These are phyloP conservation scores for Adansonia grandidieri DNA, from an alignment of 441 rosid genomes.

Conservation along the genomic window DNA sequence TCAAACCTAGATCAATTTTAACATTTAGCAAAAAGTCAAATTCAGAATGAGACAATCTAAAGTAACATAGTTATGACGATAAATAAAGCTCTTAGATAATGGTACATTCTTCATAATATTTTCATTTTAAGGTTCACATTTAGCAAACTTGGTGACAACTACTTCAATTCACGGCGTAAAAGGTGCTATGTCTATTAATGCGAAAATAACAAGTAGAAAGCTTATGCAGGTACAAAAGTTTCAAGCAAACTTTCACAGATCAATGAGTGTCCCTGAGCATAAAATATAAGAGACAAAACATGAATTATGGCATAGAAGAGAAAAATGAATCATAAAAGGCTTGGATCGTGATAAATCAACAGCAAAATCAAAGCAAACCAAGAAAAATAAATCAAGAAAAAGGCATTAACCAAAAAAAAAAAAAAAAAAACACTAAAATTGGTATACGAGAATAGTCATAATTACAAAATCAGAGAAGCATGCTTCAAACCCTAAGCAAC, in stretches of 20 bases:
- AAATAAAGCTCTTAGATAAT: slow-evolving; percentile 12
- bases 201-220: background rate
- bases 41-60: slow-evolving; percentile 15
- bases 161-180: background rate
- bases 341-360: background rate
- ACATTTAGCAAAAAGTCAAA: slow-evolving; percentile 20
- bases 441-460: background rate
- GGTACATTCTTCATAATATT: slow-evolving; percentile 5
- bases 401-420: background rate
- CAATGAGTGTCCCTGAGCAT: background rate
- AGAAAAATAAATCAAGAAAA: background rate
- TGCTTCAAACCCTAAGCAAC: slow-evolving; percentile 25
- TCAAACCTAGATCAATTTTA: slow-evolving; percentile 67
- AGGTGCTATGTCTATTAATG: background rate
- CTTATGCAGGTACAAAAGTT: background rate
- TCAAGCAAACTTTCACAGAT: background rate
- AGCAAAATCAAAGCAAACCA: background rate
- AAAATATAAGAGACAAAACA: background rate
- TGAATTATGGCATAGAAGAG: slow-evolving; percentile 10
- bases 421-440: background rate
- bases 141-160: background rate
- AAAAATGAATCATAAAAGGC: background rate
- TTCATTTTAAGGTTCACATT: slow-evolving; percentile 2
- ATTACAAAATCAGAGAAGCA: slow-evolving; percentile 15
- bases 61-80: background rate